phyloP scores from a whole-genome alignment of 306 rosid species.

The Vigna trinervia region DNA sequence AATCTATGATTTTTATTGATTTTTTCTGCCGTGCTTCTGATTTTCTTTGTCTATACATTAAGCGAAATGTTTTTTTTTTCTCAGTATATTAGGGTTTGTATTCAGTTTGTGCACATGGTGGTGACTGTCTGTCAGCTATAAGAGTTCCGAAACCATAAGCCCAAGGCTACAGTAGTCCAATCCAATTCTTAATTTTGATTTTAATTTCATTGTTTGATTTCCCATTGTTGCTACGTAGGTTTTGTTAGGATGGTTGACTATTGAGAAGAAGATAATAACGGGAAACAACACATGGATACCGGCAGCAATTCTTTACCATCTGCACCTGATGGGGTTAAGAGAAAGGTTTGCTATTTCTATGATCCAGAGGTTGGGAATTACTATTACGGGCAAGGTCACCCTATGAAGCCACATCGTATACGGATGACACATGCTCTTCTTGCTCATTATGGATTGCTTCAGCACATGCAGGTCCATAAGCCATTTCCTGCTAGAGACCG shows the following conservation, averaged over 20 bases:
- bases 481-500: constrained; percentile 90
- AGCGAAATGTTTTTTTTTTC: not conserved
- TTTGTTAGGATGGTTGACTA: constrained; percentile 35
- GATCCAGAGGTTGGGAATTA: constrained; percentile 92
- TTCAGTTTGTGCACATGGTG: not conserved
- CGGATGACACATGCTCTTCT: constrained; percentile 91
- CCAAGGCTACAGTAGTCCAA: not conserved
- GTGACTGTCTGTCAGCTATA: constrained; percentile 1
- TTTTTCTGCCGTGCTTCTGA: not conserved
- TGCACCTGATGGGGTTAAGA: constrained; percentile 81
- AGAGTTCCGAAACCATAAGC: not conserved
- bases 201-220: constrained; percentile 7
- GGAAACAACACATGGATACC: constrained; percentile 53
- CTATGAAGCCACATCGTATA: constrained; percentile 95
- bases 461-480: constrained; percentile 87
- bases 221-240: not conserved
- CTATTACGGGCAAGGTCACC: constrained; percentile 93
- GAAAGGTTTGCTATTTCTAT: constrained; percentile 82
- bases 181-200: not conserved
- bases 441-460: constrained; percentile 86
- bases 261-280: constrained; percentile 35
- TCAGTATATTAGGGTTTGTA: constrained; percentile 2
- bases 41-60: not conserved
- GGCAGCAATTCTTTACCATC: constrained; percentile 83
- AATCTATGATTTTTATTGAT: constrained; percentile 11